Evolutionary conservation across 106 monocot species (phyloP).

Genomic region (Dactylorhiza incarnata): DNA sequence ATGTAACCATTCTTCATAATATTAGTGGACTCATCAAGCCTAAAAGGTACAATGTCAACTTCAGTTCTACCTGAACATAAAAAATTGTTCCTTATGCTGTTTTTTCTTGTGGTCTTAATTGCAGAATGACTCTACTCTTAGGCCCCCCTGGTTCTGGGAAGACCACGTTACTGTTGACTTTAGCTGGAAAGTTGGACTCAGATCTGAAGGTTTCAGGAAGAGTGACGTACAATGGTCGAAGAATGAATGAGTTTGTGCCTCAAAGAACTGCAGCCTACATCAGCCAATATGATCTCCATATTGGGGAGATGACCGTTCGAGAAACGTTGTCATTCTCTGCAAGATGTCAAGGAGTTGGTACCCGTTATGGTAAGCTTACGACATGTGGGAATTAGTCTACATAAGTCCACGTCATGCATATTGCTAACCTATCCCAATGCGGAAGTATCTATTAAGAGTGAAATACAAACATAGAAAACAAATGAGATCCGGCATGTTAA

Average conservation of each 20-base stretch:
- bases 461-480: too few species aligned
- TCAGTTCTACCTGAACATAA: neutral
- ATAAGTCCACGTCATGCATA: too few species aligned
- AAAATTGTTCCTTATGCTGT: neutral
- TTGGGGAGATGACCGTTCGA: slow-evolving; percentile 2
- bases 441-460: too few species aligned
- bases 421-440: too few species aligned
- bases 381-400: neutral
- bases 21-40: slow-evolving; percentile 46
- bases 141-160: slow-evolving; percentile 66
- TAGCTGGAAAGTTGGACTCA: slow-evolving; percentile 36
- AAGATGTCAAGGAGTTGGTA: slow-evolving; percentile 11
- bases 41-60: slow-evolving; percentile 13
- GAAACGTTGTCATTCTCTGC: slow-evolving; percentile 5
- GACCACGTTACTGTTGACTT: slow-evolving; percentile 37
- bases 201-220: slow-evolving; percentile 22
- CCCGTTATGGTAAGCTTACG: slow-evolving; percentile 8
- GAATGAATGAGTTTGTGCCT: slow-evolving; percentile 4
- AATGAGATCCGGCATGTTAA: too few species aligned
- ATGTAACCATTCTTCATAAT: slow-evolving; percentile 31
- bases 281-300: slow-evolving; percentile 6
- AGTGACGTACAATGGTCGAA: slow-evolving; percentile 6
- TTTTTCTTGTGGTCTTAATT: neutral
- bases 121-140: slow-evolving; percentile 54
- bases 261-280: slow-evolving; percentile 6